phyloP scores from a whole-genome alignment of 2,329 filamentous ascomycete genomes.

The Pseudocercospora musae region DNA sequence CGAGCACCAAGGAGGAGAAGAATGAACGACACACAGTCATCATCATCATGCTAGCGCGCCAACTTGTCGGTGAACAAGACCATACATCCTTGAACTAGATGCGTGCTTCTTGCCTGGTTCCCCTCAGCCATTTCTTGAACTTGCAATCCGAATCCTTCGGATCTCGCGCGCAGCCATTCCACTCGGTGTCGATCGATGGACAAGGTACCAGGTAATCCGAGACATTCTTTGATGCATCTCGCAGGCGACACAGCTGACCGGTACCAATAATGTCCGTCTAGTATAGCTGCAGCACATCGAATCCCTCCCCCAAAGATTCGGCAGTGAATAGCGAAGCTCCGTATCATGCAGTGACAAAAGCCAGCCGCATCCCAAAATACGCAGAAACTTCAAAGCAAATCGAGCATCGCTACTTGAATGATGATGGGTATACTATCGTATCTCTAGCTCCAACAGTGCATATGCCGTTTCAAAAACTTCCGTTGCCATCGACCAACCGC shows the following conservation, averaged over 20 bases:
- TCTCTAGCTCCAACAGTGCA: not conserved
- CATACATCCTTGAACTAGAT: not conserved
- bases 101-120: not conserved
- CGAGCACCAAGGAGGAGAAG: not conserved
- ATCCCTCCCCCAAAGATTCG: too few species aligned
- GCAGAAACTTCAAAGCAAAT: not conserved
- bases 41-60: not conserved
- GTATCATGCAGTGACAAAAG: not conserved
- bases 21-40: too few species aligned
- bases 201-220: not conserved
- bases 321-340: too few species aligned
- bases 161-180: not conserved
- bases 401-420: not conserved
- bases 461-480: too few species aligned
- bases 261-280: not conserved
- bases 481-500: not conserved
- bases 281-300: not conserved
- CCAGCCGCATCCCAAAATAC: not conserved
- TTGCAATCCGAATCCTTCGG: not conserved
- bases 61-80: conserved; percentile 2
- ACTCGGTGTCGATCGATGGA: not conserved
- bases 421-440: too few species aligned
- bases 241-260: not conserved
- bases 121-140: not conserved
- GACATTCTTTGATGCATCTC: not conserved